A percentile compares a stretch with the other conserved stretches of the same genome.
Evolutionary conservation across 768 basidiomycete species (phyloP).

Genomic region (Phanerochaete sordida): DNA sequence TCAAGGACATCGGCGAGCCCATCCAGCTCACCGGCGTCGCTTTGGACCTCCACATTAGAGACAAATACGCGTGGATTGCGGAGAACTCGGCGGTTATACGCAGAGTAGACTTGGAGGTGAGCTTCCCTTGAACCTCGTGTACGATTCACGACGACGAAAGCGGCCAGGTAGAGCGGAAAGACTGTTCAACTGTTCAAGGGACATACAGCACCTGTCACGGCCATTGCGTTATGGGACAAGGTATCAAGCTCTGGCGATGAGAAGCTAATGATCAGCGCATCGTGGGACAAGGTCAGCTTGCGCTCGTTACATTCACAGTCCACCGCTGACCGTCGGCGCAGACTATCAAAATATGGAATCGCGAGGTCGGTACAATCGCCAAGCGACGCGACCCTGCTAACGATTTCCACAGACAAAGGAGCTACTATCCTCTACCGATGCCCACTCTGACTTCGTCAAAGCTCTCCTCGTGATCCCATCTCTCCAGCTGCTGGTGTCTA

Average conservation of each 20-base stretch:
- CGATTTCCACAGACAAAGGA: slow-evolving; percentile 53
- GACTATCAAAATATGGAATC: slow-evolving; percentile 89
- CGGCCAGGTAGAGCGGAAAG: slow-evolving; percentile 64
- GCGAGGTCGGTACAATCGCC: slow-evolving; percentile 43
- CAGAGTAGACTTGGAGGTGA: slow-evolving; percentile 75
- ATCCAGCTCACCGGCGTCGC: slow-evolving; percentile 76
- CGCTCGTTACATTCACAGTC: too few species aligned
- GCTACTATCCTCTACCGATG: slow-evolving; percentile 66
- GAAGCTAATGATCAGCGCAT: slow-evolving; percentile 76
- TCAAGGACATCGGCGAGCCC: slow-evolving; percentile 72
- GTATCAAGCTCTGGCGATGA: slow-evolving; percentile 34
- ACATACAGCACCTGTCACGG: slow-evolving; percentile 88
- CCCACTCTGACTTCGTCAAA: slow-evolving; percentile 92
- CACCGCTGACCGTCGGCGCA: too few species aligned
- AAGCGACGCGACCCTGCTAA: background rate
- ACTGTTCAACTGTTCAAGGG: slow-evolving; percentile 74
- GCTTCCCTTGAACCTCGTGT: background rate
- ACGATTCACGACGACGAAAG: background rate
- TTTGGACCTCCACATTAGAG: slow-evolving; percentile 62
- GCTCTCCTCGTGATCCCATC: slow-evolving; percentile 67
- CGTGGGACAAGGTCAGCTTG: slow-evolving; percentile 97
- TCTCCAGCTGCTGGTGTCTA: slow-evolving; percentile 70
- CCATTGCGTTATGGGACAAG: slow-evolving; percentile 62
- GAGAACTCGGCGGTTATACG: slow-evolving; percentile 78
- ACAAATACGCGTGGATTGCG: slow-evolving; percentile 77